phyloP scores from a whole-genome alignment of 176 grass and related monocot genomes.

The Canna indica region DNA sequence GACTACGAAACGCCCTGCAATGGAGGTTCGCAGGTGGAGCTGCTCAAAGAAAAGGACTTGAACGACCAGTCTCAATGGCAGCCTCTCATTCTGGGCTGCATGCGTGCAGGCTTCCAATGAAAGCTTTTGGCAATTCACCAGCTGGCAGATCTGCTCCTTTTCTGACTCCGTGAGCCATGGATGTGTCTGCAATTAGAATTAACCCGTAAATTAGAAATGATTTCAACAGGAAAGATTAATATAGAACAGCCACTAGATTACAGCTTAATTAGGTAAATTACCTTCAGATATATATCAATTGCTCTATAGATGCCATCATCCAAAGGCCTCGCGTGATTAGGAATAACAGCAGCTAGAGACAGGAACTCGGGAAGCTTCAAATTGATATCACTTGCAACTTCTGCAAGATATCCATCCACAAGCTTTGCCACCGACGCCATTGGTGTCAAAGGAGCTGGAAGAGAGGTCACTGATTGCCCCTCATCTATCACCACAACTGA shows the following conservation, averaged over 20 bases:
- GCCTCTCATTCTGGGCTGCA: constrained; percentile 15
- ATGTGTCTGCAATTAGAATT: background rate
- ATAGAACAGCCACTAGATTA: too few relatives aligned
- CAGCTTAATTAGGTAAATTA: too few relatives aligned
- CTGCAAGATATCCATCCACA: constrained; percentile 4
- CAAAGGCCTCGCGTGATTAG: background rate
- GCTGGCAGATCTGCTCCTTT: constrained; percentile 11
- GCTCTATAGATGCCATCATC: constrained; percentile 1
- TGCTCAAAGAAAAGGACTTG: constrained; percentile 17
- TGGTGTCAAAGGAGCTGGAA: background rate
- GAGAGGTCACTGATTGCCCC: background rate
- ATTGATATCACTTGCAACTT: background rate
- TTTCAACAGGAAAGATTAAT: background rate
- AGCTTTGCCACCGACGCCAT: background rate
- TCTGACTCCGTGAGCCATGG: constrained; percentile 15
- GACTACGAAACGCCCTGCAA: constrained; percentile 3
- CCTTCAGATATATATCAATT: constrained; percentile 5
- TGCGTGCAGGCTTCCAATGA: constrained; percentile 16
- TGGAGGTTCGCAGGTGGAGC: constrained; percentile 9
- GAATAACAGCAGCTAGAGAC: background rate
- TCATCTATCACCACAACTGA: background rate
- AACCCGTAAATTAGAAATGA: background rate
- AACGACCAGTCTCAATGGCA: constrained; percentile 5
- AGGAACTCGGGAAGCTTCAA: background rate
- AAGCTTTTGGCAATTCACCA: constrained; percentile 17